Evolutionary conservation across 352 stramenopile genomes (phyloP), one percentile per base, ranked within the genome.

Genomic region (Globisporangium recalcitrans): DNA sequence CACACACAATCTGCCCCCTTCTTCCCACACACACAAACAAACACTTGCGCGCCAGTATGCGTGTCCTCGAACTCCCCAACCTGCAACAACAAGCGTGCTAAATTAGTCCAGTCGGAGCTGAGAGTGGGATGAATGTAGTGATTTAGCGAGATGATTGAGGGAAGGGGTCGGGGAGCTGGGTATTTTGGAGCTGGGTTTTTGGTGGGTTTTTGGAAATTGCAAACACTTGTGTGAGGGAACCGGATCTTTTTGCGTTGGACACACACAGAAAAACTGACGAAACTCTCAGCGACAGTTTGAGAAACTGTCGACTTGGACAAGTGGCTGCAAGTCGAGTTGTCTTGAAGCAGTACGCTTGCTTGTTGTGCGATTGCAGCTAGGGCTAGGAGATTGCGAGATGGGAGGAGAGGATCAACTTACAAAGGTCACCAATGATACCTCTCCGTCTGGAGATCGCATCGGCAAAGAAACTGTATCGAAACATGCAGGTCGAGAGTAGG

Each of bases 231-330:
- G 52, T 9, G 9, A 19, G 31, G 51, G 19, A 51, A 61, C 55
- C 55, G 55, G 40, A 60, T 60, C 54, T 60, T 59, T 60, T 60
- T 27, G 54, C 38, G 54, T 60, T 60, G 54, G 54, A 60, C 54
- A 60, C 38, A n/a, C 22, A n/a, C 47, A 11, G 21, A 52, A 26
- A 51, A 51, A 51, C 19, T 22, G 44, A 51, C n/a, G n/a, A 29
- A 51, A 51, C 44, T 27, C 27, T 51, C 19, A 38, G 44, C 19
- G 44, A 51, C 44, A 51, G 44, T 51, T 51, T 22, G 44, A 51
- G 22, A 51, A 26, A 49, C 8, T 49, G 42, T 49, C 14, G n/a
- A n/a, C 36, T 44, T 49, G 42, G 19, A 7, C 6, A 49, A 49
- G 6, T 49, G 42, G 14, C 36, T 44, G 14, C 36, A 44, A 44